Percentiles rank a stretch among this genome's conserved stretches.
Evolutionary conservation across 73 alveolate genomes (phyloP).

Genomic region (Paramecium octaurelia): DNA sequence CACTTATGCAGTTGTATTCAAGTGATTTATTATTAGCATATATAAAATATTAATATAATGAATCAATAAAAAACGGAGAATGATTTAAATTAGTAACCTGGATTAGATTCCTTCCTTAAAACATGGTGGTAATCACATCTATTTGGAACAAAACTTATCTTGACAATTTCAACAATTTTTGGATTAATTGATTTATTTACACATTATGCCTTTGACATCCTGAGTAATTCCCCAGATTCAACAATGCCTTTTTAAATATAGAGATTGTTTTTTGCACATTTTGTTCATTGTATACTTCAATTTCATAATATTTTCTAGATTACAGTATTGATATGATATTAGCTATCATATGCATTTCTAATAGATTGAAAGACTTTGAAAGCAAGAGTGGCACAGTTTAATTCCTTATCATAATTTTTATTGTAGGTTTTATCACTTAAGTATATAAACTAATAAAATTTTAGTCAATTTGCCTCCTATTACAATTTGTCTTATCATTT

Average conservation of each 20-base stretch:
- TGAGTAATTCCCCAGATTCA: background rate
- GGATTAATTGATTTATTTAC: background rate
- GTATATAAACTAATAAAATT: background rate
- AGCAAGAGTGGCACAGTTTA: background rate
- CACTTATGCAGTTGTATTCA: conserved; percentile 23
- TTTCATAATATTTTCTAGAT: background rate
- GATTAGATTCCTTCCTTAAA: background rate
- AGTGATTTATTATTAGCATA: background rate
- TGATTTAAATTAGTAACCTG: background rate
- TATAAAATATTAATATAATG: background rate
- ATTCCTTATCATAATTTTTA: background rate
- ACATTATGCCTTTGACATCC: background rate
- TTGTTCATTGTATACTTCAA: background rate
- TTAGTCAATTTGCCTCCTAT: background rate
- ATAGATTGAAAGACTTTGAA: background rate
- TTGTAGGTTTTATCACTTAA: background rate
- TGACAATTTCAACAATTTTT: background rate
- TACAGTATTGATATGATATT: background rate
- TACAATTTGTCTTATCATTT: background rate
- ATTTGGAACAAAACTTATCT: background rate
- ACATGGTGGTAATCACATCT: background rate
- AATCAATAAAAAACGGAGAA: background rate
- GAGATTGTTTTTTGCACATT: background rate
- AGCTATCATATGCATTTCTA: background rate
- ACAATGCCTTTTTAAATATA: background rate